phyloP scores from a whole-genome alignment of 2,329 filamentous ascomycete species.

The Diaporthe batatas region DNA sequence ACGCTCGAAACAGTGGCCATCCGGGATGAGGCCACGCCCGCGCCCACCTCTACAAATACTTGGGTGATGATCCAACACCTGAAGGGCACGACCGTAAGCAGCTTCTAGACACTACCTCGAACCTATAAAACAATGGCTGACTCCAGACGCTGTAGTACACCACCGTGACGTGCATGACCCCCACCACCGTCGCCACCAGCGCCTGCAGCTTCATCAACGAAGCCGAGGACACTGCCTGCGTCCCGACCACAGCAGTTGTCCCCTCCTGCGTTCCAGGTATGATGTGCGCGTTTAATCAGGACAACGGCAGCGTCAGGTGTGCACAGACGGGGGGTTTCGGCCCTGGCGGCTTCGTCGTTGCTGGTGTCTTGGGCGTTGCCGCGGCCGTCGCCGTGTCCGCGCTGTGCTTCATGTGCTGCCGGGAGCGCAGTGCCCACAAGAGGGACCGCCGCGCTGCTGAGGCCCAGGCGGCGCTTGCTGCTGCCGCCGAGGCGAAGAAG shows the following conservation, averaged over 20 bases:
- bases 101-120: too few species aligned
- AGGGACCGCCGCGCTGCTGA: constrained; percentile 60
- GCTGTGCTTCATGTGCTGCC: constrained; percentile 66
- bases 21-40: constrained; percentile 35
- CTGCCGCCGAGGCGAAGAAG: constrained; percentile 1
- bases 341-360: constrained; percentile 61
- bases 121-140: too few species aligned
- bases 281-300: constrained; percentile 59
- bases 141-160: constrained; percentile 37
- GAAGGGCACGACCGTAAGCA: constrained; percentile 42
- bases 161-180: constrained; percentile 54
- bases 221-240: constrained; percentile 55
- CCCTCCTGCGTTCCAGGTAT: constrained; percentile 58
- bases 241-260: constrained; percentile 51
- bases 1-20: constrained; percentile 15
- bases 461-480: constrained; percentile 54
- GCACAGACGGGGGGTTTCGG: constrained; percentile 55
- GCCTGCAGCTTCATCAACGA: constrained; percentile 55
- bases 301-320: constrained; percentile 60
- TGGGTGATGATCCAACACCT: constrained; percentile 40
- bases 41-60: constrained; percentile 39
- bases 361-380: constrained; percentile 60
- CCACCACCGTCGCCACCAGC: constrained; percentile 52
- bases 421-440: constrained; percentile 61
- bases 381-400: constrained; percentile 54